Conservation (phyloP, 352 stramenopile genomes). For the Thalassiosira livingstoniorum region DNA sequence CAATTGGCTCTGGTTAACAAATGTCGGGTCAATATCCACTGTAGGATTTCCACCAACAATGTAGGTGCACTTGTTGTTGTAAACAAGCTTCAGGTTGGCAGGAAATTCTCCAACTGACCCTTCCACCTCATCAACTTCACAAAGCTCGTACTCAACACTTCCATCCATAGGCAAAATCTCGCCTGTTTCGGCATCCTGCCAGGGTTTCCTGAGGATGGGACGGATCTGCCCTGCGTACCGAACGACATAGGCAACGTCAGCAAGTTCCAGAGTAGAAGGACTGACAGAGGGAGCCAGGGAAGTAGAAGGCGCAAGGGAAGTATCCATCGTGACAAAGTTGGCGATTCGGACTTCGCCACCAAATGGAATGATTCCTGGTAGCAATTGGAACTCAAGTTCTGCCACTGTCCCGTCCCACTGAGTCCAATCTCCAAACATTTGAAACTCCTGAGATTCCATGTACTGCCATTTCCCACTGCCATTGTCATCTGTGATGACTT, state of each 20-base stretch:
- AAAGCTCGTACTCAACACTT: conserved; percentile 26
- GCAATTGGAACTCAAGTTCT: conserved; percentile 40
- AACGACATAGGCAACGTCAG: conserved; percentile 50
- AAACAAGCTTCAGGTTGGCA: neutral
- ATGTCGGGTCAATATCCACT: conserved; percentile 49
- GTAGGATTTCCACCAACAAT: conserved; percentile 21
- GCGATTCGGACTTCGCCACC: conserved; percentile 21
- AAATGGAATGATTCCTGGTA: conserved; percentile 10
- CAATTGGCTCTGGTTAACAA: conserved; percentile 48
- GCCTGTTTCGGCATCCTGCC: conserved; percentile 51
- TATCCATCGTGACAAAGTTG: conserved; percentile 24
- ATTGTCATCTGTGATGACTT: neutral
- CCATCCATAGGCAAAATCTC: conserved; percentile 59
- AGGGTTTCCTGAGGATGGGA: conserved; percentile 51
- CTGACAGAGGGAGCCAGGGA: conserved; percentile 16
- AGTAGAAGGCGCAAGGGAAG: conserved; percentile 31
- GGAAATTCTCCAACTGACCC: conserved; percentile 8
- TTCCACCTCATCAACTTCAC: conserved; percentile 61
- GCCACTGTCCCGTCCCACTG: conserved; percentile 31
- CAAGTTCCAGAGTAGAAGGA: conserved; percentile 33
- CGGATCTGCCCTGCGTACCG: conserved; percentile 55
- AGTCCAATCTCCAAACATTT: conserved; percentile 39
- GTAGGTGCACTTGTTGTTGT: neutral
- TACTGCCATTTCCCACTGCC: conserved; percentile 30
- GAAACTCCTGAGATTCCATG: conserved; percentile 37